Evolutionary conservation across 495 filamentous ascomycete species (phyloP), one percentile per base, ranked within the genome.

Genomic region (Glutinoglossum americanum): DNA sequence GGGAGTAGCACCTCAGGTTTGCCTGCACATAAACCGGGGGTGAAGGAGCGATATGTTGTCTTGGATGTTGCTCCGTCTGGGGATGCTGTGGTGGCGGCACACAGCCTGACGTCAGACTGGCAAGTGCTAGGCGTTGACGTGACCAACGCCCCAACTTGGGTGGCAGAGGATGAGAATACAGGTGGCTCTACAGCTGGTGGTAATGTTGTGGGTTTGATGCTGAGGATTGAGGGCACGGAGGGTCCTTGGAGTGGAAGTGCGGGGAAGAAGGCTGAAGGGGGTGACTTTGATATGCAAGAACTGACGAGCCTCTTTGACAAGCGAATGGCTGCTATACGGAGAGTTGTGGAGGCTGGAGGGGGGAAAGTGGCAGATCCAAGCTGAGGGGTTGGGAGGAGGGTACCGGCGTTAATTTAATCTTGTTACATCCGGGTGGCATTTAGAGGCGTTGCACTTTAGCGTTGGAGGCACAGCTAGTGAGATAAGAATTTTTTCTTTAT

Each of bases 251-350:
- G 65, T 73, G 63, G 37, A 70, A 73, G 47, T 73, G 54, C n/a
- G 9, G 54, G 41, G 23, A 56, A 33, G 30, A 33, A 59, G 28
- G 48, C 27, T 21, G 25, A 41, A 10, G 51, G 32, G 25, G n/a
- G 23, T 7, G 17, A 58, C n/a, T 15, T 23, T 5, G 59, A 48
- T 15, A 45, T 47, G 28, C 37, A 75, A 33, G 73, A 72, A 33
- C 71, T 88, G 69, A 71, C 84, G 60, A 77, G 79, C 54, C 76
- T 81, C 39, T 89, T 87, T 69, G 77, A 82, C 58, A 78, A 74
- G 60, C 71, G 81, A 61, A 80, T 88, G 76, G 68, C 59, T 3
- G 65, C 73, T 21, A 60, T 80, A 54, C 65, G 72, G 57, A 70
- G 69, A 60, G 70, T 80, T 4, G 70, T 77, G 15, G 72, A 70